Conservation (phyloP, 257 asterid genomes). For the Prunella vulgaris region DNA sequence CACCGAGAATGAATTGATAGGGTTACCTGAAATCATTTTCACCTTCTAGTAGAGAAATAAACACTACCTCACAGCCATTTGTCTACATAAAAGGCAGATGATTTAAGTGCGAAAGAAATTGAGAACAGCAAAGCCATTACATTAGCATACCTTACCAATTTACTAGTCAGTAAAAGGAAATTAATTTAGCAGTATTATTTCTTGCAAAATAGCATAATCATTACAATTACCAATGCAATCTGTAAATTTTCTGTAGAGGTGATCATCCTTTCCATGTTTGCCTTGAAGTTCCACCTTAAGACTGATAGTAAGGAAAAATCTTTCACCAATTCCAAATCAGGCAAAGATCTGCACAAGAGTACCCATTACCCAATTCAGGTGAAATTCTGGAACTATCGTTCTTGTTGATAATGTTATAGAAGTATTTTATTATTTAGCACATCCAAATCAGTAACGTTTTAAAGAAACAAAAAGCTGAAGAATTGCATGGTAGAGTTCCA, state of each 20-base stretch:
- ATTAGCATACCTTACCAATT: background rate
- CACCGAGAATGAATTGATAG: background rate
- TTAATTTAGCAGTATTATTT: background rate
- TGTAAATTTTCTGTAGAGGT: conserved; percentile 58
- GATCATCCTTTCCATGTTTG: conserved; percentile 66
- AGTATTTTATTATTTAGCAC: conserved; percentile 4
- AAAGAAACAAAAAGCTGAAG: conserved; percentile 4
- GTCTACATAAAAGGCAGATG: conserved; percentile 37
- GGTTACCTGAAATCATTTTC: conserved; percentile 76
- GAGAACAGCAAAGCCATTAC: background rate
- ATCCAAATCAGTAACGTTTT: background rate
- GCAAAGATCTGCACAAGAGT: conserved; percentile 67
- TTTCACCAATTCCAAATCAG: conserved; percentile 69
- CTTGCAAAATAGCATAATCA: conserved; percentile 8
- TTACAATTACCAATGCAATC: conserved; percentile 54
- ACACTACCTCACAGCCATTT: conserved; percentile 76
- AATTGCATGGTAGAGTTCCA: background rate
- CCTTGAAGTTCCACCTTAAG: conserved; percentile 76
- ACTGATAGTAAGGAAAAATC: conserved; percentile 54
- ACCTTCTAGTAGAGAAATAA: conserved; percentile 57
- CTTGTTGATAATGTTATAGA: background rate
- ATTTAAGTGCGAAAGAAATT: conserved; percentile 14
- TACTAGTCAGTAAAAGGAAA: background rate
- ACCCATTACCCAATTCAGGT: conserved; percentile 15
- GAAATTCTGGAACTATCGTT: conserved; percentile 3